Base-by-base conservation (phyloP, 345 rosid species). In the Mallotus nudiflorus region DNA sequence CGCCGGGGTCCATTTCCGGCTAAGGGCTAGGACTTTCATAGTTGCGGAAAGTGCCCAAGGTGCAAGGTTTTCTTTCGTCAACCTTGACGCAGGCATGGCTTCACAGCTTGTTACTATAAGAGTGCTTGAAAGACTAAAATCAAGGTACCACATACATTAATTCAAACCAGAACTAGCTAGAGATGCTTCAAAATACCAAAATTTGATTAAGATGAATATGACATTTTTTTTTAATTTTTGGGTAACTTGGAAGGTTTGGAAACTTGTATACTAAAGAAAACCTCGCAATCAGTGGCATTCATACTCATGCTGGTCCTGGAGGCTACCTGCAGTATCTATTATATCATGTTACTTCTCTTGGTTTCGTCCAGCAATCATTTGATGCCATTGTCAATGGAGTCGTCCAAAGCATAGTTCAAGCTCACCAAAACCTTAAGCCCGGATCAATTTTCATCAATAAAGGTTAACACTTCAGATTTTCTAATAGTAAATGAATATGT, bases 41-140 rank as follows among this genome's bases (percentile, higher is more conserved):
- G 83, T 84, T 33, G 87, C 87, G 1, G 87, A 85, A 40, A 62
- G 73, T 52, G 24, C 72, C 12, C 66, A 54, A 0, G 82, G 87
- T 45, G 31, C 82, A n/a, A 78, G 89, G 75, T 85, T 88, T 60
- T 86, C 85, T 15, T 85, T 85, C 57, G 85, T 88, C 27, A 85
- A 88, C 65, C 89, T 84, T 40, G 87, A 84, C 20, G 87, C 88
- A 0, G 83, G 92, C 35, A 88, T 82, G 92, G 89, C 92, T 50
- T 88, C 89, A 9, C 89, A 88, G 63, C 87, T 85, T 10, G 85
- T 88, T 51, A 82, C 83, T 0, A 66, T 85, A 2, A 79, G 69
- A 64, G 87, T 81, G 28, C 62, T 85, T 18, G 77, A 81, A 72
- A 84, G 70, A 45, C 83, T 85, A 22, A 85, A 75, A 51, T 48